Percentiles rank a stretch among this genome's conserved stretches.
Conservation (phyloP, 179 eudicot species). For the Carnegiea gigantea region DNA sequence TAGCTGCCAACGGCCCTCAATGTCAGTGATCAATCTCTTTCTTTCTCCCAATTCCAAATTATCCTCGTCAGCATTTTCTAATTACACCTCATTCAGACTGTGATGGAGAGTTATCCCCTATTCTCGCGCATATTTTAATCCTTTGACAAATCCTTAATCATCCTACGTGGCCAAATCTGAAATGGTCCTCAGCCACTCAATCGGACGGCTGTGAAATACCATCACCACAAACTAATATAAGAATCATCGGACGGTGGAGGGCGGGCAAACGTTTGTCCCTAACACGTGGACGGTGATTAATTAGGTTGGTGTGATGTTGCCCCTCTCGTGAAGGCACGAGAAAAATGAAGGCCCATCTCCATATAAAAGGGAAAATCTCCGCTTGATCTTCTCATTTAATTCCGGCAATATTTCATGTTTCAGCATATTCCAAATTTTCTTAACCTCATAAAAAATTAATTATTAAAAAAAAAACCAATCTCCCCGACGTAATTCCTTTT, state of each 20-base stretch:
- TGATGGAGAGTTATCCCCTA: constrained; percentile 12
- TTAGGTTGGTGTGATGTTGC: constrained; percentile 1
- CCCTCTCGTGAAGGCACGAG: constrained; percentile 18
- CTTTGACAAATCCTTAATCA: neutral
- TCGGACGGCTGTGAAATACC: constrained; percentile 17
- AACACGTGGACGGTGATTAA: constrained; percentile 44
- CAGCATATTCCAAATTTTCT: neutral
- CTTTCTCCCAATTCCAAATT: neutral
- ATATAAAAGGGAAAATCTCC: neutral
- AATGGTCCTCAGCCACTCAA: neutral
- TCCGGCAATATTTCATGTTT: neutral
- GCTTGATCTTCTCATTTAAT: neutral
- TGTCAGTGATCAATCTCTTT: neutral
- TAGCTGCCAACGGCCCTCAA: neutral
- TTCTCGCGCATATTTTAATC: constrained; percentile 3
- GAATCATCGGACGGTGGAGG: constrained; percentile 15
- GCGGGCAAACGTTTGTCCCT: constrained; percentile 20
- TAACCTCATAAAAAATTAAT: neutral
- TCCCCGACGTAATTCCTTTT: neutral
- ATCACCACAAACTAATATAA: constrained; percentile 12
- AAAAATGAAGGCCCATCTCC: neutral
- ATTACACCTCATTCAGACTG: constrained; percentile 11
- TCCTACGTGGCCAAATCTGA: constrained; percentile 24
- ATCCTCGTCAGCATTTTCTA: constrained; percentile 29
- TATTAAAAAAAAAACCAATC: neutral